Evolutionary conservation across 2,329 filamentous ascomycete genomes (phyloP).

Genomic region (Beauveria asiatica): DNA sequence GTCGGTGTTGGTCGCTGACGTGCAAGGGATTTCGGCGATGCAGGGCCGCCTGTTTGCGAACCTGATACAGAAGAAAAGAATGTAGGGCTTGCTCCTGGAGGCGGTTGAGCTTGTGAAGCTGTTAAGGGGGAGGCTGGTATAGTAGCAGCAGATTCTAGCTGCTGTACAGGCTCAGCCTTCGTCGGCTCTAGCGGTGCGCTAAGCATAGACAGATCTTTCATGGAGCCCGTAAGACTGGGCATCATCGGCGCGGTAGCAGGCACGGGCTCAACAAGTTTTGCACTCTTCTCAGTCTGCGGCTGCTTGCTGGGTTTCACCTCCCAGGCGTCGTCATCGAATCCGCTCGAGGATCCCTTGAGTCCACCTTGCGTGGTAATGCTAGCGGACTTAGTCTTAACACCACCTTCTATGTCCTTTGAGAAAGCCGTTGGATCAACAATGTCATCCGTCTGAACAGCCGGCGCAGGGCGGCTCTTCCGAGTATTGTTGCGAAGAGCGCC

Average conservation of each 20-base stretch:
- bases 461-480: conserved; percentile 79
- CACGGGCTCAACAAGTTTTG: conserved; percentile 16
- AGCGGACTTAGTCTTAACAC: conserved; percentile 16
- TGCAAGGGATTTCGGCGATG: conserved; percentile 23
- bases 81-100: conserved; percentile 47
- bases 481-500: conserved; percentile 90
- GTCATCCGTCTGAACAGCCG: conserved; percentile 77
- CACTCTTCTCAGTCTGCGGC: conserved; percentile 17
- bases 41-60: conserved; percentile 15
- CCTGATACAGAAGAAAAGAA: conserved; percentile 40
- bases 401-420: conserved; percentile 43
- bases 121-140: conserved; percentile 22
- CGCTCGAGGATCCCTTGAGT: conserved; percentile 31
- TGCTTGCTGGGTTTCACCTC: conserved; percentile 78
- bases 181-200: conserved; percentile 44
- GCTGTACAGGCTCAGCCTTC: conserved; percentile 26
- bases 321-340: conserved; percentile 97
- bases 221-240: conserved; percentile 57
- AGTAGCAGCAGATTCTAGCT: conserved; percentile 17
- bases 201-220: conserved; percentile 49
- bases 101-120: conserved; percentile 32
- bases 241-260: conserved; percentile 28
- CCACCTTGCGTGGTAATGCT: conserved; percentile 15
- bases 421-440: conserved; percentile 83
- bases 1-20: conserved; percentile 66